Evolutionary conservation across 805 yeast genomes (phyloP).

Genomic region (Saccharomycopsis fermentans): DNA sequence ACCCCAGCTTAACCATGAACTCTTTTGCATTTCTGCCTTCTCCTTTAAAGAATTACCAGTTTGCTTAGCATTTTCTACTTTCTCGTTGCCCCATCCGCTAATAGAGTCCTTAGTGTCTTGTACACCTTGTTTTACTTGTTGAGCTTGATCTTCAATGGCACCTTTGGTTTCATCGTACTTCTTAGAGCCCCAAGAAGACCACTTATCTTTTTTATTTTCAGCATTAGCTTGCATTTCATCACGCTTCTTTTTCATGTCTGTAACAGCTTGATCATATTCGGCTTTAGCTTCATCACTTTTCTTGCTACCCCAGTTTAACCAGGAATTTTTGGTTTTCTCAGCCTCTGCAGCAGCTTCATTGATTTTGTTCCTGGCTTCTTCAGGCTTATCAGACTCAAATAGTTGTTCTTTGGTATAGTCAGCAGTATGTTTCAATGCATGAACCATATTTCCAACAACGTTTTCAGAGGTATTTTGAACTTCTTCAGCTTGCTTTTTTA

Average conservation of each 20-base stretch:
- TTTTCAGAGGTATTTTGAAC: constrained; percentile 21
- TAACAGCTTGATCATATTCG: constrained; percentile 21
- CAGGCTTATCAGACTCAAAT: constrained; percentile 17
- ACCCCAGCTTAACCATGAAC: constrained; percentile 30
- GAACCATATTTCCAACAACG: constrained; percentile 17
- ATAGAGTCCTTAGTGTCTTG: constrained; percentile 3
- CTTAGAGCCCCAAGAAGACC: constrained; percentile 27
- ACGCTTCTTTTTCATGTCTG: constrained; percentile 18
- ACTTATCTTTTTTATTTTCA: constrained; percentile 23
- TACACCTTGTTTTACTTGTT: constrained; percentile 5
- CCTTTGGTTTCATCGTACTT: constrained; percentile 10
- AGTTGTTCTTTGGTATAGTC: constrained; percentile 16
- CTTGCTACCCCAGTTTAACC: constrained; percentile 24
- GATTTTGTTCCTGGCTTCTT: constrained; percentile 7
- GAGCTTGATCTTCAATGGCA: constrained; percentile 10
- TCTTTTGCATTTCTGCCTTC: constrained; percentile 19
- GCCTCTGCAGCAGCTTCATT: constrained; percentile 20
- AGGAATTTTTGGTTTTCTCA: constrained; percentile 26
- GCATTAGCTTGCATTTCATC: constrained; percentile 20
- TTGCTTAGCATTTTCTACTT: not conserved
- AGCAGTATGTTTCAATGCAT: constrained; percentile 19
- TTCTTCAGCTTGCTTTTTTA: constrained; percentile 10
- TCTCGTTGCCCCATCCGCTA: not conserved
- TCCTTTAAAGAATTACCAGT: constrained; percentile 10
- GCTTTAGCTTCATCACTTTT: constrained; percentile 24